Base-by-base conservation (phyloP, 257 asterid species). In the Salvia splendens region DNA sequence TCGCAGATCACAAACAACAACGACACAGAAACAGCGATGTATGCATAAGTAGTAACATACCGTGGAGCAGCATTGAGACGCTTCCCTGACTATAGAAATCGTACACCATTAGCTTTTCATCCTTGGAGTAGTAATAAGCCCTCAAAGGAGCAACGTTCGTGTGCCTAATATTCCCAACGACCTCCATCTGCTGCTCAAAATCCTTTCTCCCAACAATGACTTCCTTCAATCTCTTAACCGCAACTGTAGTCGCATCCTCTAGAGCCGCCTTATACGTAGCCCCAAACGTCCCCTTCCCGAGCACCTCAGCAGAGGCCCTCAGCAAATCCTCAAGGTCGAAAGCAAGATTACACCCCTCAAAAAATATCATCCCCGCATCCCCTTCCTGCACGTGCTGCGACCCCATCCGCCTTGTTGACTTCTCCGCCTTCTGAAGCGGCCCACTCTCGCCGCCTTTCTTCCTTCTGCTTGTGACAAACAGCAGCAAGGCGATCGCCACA, bases 271-370 rank as follows among this genome's bases (percentile, higher is more conserved):
- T 86, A 65, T 88, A 88, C 1, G 91, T 70, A 36, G 90, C 82
- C 15, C 96, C 96, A 28, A 82, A 88, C 5, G 84, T 84, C 12
- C 96, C 94, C 71, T 86, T 88, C 17, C 96, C 96, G 8, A 88
- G 89, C 15, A 88, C 91, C 75, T 88, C 89, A 0, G 96, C 96
- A 42, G 96, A 88, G 75, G 94, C 96, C 71, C 91, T 83, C 83
- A 88, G 58, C 75, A 88, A 73, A 75, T 88, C 96, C 76, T 88
- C 96, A 1, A 88, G 89, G 72, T 88, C 96, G 49, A 88, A 88
- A 5, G 69, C 84, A 33, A 82, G 84, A 72, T 70, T 76, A 74
- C 86, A 82, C 5, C 91, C 96, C 67, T 86, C 94, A 15, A 88
- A 82, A 68, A 88, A 88, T 0, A 78, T 70, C 6, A 88, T 70